Conservation (phyloP, 345 rosid species). For the Dimocarpus longan region DNA sequence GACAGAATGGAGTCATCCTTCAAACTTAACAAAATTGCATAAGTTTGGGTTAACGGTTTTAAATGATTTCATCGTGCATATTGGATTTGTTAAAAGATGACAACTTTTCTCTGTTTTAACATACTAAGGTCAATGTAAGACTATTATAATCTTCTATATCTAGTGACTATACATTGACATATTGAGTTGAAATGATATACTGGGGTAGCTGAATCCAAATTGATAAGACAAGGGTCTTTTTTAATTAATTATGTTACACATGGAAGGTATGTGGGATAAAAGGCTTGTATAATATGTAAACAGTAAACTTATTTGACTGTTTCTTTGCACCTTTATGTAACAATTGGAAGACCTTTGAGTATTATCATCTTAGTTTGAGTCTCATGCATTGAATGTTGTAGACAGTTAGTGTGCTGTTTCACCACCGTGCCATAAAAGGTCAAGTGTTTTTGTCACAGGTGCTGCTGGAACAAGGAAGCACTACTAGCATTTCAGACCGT, state of each 20-base stretch:
- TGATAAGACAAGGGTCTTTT: too few species aligned
- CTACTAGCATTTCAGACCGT: slow-evolving; percentile 44
- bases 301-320: neutral
- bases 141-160: neutral
- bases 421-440: neutral
- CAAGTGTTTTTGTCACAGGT: slow-evolving; percentile 43
- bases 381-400: neutral
- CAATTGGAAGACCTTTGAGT: neutral
- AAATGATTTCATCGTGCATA: too few species aligned
- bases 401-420: neutral
- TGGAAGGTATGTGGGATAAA: neutral
- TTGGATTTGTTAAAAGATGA: too few species aligned
- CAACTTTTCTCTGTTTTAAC: too few species aligned
- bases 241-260: neutral
- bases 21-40: too few species aligned
- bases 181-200: neutral
- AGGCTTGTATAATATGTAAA: neutral
- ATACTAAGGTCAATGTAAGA: too few species aligned
- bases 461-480: slow-evolving; percentile 62
- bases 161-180: neutral
- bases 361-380: neutral
- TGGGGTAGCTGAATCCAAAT: neutral
- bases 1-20: too few species aligned
- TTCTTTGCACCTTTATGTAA: neutral
- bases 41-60: too few species aligned